phyloP scores from a whole-genome alignment of 1,284 basidiomycete species.

The Rhodotorula sp. region DNA sequence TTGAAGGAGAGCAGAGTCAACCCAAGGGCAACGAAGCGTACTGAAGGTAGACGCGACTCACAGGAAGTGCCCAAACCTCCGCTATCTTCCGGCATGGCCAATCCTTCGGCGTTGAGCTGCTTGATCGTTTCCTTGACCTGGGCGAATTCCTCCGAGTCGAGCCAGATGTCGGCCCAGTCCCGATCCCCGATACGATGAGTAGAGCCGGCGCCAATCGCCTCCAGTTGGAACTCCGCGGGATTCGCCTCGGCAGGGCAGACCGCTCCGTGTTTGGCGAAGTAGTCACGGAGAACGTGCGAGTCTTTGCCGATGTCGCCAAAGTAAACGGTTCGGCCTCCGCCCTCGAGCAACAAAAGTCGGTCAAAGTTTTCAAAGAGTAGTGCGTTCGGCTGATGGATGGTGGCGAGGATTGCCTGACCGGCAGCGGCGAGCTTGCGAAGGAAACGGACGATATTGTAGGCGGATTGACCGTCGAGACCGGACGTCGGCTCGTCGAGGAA shows the following conservation, averaged over 20 bases:
- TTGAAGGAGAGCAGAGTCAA: too few species aligned
- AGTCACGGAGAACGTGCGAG: conserved; percentile 55
- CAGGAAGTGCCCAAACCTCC: conserved; percentile 39
- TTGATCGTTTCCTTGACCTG: conserved; percentile 51
- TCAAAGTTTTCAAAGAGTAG: conserved; percentile 49
- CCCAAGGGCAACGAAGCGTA: not conserved
- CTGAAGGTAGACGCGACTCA: not conserved
- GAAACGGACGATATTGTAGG: conserved; percentile 79
- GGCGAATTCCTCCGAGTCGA: conserved; percentile 48
- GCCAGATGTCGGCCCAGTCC: conserved; percentile 50
- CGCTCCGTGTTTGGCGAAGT: conserved; percentile 52
- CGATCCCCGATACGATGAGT: conserved; percentile 46
- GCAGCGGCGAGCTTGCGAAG: conserved; percentile 73
- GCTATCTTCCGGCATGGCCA: conserved; percentile 48
- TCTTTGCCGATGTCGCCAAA: conserved; percentile 50
- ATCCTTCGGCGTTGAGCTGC: conserved; percentile 53
- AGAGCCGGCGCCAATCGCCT: conserved; percentile 49
- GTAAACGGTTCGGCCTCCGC: conserved; percentile 44
- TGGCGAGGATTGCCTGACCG: conserved; percentile 66
- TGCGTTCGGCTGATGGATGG: conserved; percentile 67
- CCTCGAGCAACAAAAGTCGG: conserved; percentile 42
- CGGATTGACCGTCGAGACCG: conserved; percentile 70
- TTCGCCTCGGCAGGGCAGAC: conserved; percentile 36
- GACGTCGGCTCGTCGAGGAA: conserved; percentile 70
- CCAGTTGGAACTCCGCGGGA: conserved; percentile 45